Base-by-base conservation (phyloP, 202 grass and related monocot genomes). In the Musa balbisiana region DNA sequence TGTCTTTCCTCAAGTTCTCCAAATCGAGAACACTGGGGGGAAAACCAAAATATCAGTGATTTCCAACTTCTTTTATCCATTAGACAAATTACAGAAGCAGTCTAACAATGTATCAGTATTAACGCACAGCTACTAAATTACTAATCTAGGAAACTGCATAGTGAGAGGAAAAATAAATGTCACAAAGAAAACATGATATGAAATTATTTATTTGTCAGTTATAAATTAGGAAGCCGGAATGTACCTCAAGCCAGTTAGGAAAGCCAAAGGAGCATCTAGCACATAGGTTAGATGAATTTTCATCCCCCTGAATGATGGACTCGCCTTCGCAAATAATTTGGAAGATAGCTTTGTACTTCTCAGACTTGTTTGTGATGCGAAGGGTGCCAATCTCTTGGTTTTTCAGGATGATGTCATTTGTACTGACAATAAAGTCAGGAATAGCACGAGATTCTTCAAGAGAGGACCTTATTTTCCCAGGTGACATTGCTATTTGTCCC, bases 191-290 rank as follows among this genome's bases (percentile, higher is more conserved):
- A 10, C n/a, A 13, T 13, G 22, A 65, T 22, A 65, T 29, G 22
- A 29, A 27, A 26, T 25, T 65, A 22, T 25, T 25, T 65, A 3
- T 16, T 29, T 65, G 10, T 52, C 62, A 56, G 20, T 16, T 55
- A 23, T 8, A 55, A 67, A 72, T 4, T 14, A 49, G 11, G 10
- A 20, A 67, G 22, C 43, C 69, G 53, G 66, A 70, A 20, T 79
- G 66, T 98, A 98, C 95, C 91, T 98, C 95, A 22, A 98, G 87
- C 95, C 91, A 98, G 22, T 82, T 76, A 53, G 94, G 94, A 72
- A 98, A 94, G 59, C 94, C 94, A 85, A 90, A 98, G 15, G 88
- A 94, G 75, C 76, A 85, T 77, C 94, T 89, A 64, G 88, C 82
- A 73, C 82, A 67, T 79, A 91, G 67, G 11, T 91, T 78, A 51